Conservation (phyloP, 164 flowering plant genomes). For the Litsea cubeba region DNA sequence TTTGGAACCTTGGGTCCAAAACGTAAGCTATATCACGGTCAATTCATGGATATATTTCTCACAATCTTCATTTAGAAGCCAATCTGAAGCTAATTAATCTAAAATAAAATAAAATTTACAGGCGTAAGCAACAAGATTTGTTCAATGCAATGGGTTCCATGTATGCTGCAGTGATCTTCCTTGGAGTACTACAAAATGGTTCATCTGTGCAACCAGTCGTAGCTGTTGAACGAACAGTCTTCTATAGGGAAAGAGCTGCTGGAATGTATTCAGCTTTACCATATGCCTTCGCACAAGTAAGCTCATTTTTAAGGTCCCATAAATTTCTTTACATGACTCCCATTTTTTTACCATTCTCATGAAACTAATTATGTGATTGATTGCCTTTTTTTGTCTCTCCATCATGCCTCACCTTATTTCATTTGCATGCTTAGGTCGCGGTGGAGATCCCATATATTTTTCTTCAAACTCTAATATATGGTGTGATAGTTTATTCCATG, state of each 20-base stretch:
- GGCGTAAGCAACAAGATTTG: conserved; percentile 32
- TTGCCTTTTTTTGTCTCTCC: not conserved
- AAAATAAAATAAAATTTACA: conserved; percentile 8
- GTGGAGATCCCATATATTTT: conserved; percentile 51
- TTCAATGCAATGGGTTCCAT: conserved; percentile 62
- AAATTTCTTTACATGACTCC: no score
- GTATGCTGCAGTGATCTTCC: conserved; percentile 50
- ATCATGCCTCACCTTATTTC: not conserved
- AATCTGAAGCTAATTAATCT: not conserved
- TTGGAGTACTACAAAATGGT: conserved; percentile 43
- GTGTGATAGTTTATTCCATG: conserved; percentile 54
- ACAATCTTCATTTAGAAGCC: not conserved
- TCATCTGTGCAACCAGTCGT: conserved; percentile 57
- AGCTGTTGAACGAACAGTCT: conserved; percentile 49
- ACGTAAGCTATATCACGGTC: conserved; percentile 16
- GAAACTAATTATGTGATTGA: no score
- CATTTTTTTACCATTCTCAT: not conserved
- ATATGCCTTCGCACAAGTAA: conserved; percentile 57
- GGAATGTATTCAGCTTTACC: conserved; percentile 62
- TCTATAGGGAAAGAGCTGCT: conserved; percentile 57
- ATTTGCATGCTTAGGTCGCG: conserved; percentile 23
- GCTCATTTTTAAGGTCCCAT: not conserved
- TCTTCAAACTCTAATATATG: conserved; percentile 35
- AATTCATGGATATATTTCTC: no score
- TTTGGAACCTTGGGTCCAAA: conserved; percentile 38